Percentiles rank a stretch among this genome's conserved stretches.
Conservation (phyloP, 2,329 filamentous ascomycete genomes). For the Pseudocercospora vitis region DNA sequence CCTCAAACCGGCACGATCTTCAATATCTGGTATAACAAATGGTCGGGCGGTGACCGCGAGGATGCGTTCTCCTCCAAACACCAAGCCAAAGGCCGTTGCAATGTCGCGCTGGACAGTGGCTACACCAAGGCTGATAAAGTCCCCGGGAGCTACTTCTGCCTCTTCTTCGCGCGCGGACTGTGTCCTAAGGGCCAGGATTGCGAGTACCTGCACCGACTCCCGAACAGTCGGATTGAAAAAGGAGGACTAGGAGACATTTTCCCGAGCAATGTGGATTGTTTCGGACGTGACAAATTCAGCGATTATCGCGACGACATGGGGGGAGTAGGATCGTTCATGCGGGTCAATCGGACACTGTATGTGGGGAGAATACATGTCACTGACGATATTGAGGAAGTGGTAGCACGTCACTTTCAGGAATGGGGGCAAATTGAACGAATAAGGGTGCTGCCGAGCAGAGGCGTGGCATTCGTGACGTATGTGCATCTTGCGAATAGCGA, state of each 20-base stretch:
- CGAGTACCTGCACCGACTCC: conserved; percentile 87
- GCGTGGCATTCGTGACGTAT: conserved; percentile 95
- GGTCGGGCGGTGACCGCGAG: conserved; percentile 91
- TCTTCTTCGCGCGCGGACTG: conserved; percentile 81
- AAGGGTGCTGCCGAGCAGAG: conserved; percentile 81
- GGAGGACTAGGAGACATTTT: conserved; percentile 75
- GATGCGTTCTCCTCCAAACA: conserved; percentile 85
- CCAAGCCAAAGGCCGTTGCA: conserved; percentile 81
- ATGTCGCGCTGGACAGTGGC: conserved; percentile 66
- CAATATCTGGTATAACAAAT: conserved; percentile 99
- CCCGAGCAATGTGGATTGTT: conserved; percentile 92
- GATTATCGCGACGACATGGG: conserved; percentile 98
- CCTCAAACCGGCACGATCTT: conserved; percentile 93
- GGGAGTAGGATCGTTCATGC: conserved; percentile 88
- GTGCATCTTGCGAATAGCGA: conserved; percentile 84
- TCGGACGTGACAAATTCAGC: conserved; percentile 86
- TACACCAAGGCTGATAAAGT: conserved; percentile 53
- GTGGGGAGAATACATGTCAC: conserved; percentile 91
- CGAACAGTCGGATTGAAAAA: conserved; percentile 51
- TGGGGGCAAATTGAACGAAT: conserved; percentile 90
- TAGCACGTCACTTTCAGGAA: conserved; percentile 91
- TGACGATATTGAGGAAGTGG: conserved; percentile 95
- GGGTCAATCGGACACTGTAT: conserved; percentile 92
- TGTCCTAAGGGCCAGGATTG: conserved; percentile 89
- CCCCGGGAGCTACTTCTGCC: conserved; percentile 78